These are phyloP conservation scores for Nyctanthes arbortristis DNA, from an alignment of 257 asterid species.

Conservation along the genomic window DNA sequence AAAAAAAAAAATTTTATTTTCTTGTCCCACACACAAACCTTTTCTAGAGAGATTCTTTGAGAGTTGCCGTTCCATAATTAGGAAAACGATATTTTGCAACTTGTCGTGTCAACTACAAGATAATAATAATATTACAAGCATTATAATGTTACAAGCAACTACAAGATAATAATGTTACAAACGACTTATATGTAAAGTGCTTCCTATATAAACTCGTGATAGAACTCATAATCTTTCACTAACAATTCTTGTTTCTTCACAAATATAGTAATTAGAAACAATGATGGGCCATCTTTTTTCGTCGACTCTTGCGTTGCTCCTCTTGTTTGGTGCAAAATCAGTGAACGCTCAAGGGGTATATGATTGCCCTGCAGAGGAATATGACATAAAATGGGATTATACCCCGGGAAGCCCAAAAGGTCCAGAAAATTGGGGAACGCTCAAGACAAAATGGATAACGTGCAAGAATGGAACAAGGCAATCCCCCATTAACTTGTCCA, in stretches of 20 bases:
- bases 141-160: no score
- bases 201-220: neutral
- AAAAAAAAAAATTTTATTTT: no score
- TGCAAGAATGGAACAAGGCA: constrained; percentile 58
- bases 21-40: no score
- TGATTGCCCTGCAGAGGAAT: neutral
- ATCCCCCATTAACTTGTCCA: constrained; percentile 66
- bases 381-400: constrained; percentile 14
- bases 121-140: no score
- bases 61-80: no score
- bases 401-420: constrained; percentile 34
- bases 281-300: constrained; percentile 15
- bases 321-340: constrained; percentile 34
- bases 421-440: constrained; percentile 63
- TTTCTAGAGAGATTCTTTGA: no score
- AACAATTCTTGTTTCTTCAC: neutral
- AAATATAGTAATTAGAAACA: constrained; percentile 18
- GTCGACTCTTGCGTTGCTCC: constrained; percentile 28
- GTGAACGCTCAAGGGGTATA: constrained; percentile 45
- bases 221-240: neutral
- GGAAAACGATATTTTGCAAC: no score
- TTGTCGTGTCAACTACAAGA: no score
- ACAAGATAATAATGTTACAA: no score
- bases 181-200: neutral
- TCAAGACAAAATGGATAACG: constrained; percentile 65